Base-by-base conservation (phyloP, 2,329 filamentous ascomycete species). In the Teratosphaeria zuluensis region DNA sequence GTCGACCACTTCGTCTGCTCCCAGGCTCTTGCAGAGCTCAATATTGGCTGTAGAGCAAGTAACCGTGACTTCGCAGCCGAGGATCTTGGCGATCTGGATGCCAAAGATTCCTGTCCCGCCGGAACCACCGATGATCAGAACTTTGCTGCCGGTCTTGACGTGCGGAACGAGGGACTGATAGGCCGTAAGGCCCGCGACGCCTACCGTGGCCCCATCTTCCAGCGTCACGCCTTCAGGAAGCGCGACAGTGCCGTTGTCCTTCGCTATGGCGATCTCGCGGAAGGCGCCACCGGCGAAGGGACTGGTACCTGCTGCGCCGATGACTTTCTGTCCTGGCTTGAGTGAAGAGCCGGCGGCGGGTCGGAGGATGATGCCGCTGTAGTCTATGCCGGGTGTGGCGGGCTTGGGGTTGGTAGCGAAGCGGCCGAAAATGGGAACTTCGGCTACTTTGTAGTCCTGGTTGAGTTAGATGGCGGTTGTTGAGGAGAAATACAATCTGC, bases 121-220 rank as follows among this genome's bases (percentile, higher is more conserved):
- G 3, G 79, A 82, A 0, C 84, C 84, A 11, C 84, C 85, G 62
- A 87, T 87, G 70, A 88, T 79, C 68, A 88, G 84, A 4, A 88
- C 75, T 62, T 75, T 79, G 54, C 80, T 77, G 9, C 74, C 74
- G 5, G 63, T 58, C 42, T 74, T 72, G 38, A 74, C 68, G 51
- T 73, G 68, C 0, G 71, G 71, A 1, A 68, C 63, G 46, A 77
- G 67, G 5, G 66, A 66, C 58, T 74, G 71, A 42, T 70, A 73
- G n/a, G 72, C 74, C 5, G 75, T 76, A 3, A 75, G 58, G 0
- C 72, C 75, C 16, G 69, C 72, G 12, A 73, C 61, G 1, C 67
- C 65, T 1, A 73, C 59, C 4, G 68, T 65, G 2, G 74, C 72
- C 5, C 70, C 69, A 46, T 72, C 66, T n/a, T 73, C 65, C 0